Evolutionary conservation across 257 asterid genomes (phyloP), one percentile per base, ranked within the genome.

Genomic region (Lycium ferocissimum): DNA sequence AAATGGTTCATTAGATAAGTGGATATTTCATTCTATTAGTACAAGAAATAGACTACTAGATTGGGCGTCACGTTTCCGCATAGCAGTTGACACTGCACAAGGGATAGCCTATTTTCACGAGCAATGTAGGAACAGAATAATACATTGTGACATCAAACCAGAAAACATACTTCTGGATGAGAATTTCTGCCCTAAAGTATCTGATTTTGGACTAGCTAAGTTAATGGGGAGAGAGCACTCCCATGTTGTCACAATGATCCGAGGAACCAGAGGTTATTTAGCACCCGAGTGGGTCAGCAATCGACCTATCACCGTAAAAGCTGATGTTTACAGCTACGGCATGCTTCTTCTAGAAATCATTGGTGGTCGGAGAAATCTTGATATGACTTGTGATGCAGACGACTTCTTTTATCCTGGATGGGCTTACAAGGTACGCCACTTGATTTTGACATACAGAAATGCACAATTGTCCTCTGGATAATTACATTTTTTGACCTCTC

Each of bases 231-330:
- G 96, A 86, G 98, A 94, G 87, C 95, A 93, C 61, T 95, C 99
- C 0, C 98, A 86, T 8, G 95, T 94, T 49, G 93, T 95, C 62
- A 94, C 99, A 2, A 94, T 94, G 97, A 85, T 94, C 69, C 88
- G 98, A 85, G 97, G 99, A 61, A 95, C 98, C 76, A 85, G 99
- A 84, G 99, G 98, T 6, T 94, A 94, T 88, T 57, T 95, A 83
- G 99, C 98, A 8, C 99, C 98, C 0, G 97, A 94, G 67, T 95
- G 98, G 98, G 89, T 94, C 49, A 92, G 97, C 90, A 94, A 95
- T 76, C 92, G 98, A 5, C 95, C 97, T 1, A 94, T 95, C 4
- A 94, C 99, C 9, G 97, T 95, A 3, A 95, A 92, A 85, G 99
- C 97, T 14, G 99, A 95, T 63, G 99, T 95, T 66, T 95, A 95